Conservation (phyloP, 306 rosid species). For the Dryas alaskensis region DNA sequence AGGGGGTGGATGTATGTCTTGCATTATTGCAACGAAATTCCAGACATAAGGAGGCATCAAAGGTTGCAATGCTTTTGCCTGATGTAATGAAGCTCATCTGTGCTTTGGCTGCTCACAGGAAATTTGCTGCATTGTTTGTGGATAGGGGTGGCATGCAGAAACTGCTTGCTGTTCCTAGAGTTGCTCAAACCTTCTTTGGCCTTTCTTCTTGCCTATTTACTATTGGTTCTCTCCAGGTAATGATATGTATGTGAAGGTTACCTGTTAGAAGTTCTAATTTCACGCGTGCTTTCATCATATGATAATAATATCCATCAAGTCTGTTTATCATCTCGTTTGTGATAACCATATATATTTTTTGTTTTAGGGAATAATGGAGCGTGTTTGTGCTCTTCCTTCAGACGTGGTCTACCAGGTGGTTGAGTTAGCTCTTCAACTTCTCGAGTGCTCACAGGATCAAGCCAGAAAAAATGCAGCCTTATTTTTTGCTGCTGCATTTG, state of each 20-base stretch:
- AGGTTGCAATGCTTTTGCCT: conserved; percentile 68
- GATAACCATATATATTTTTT: background rate
- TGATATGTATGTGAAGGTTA: background rate
- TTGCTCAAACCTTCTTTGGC: conserved; percentile 74
- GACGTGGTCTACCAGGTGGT: conserved; percentile 76
- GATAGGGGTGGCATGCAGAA: conserved; percentile 97
- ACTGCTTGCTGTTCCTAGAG: conserved; percentile 89
- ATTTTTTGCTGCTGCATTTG: conserved; percentile 91
- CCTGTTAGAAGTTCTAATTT: background rate
- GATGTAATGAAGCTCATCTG: conserved; percentile 95
- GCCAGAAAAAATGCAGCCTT: conserved; percentile 91
- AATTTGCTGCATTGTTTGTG: conserved; percentile 92
- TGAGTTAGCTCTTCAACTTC: conserved; percentile 86
- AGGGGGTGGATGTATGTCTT: conserved; percentile 94
- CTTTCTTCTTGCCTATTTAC: conserved; percentile 90
- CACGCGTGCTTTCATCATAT: background rate
- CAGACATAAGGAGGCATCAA: conserved; percentile 57
- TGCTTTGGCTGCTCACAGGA: conserved; percentile 95
- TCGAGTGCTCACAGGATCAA: conserved; percentile 86
- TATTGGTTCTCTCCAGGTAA: conserved; percentile 96
- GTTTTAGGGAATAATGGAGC: conserved; percentile 89
- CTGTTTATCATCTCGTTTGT: background rate
- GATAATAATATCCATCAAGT: background rate
- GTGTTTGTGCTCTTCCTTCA: conserved; percentile 95
- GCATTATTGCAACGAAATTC: conserved; percentile 79